A percentile compares a stretch with the other conserved stretches of the same genome.
phyloP scores from a whole-genome alignment of 1,284 basidiomycete species.

The Wolfiporia cocos region DNA sequence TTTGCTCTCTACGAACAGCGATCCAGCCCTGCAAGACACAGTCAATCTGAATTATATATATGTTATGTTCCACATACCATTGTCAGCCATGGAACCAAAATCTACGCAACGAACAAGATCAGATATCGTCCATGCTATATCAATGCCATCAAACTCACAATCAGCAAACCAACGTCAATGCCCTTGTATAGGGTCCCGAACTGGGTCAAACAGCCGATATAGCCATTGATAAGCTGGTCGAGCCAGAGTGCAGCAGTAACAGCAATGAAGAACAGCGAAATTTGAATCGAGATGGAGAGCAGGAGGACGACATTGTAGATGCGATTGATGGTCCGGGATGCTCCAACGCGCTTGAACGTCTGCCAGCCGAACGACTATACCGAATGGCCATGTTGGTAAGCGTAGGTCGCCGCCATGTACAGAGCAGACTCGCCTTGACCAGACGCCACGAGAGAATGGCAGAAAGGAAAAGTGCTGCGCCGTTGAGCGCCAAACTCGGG shows the following conservation, averaged over 20 bases:
- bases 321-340: constrained; percentile 66
- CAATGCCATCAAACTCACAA: constrained; percentile 37
- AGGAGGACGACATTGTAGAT: constrained; percentile 67
- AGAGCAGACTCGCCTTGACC: constrained; percentile 54
- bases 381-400: constrained; percentile 3
- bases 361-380: constrained; percentile 71
- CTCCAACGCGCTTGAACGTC: constrained; percentile 79
- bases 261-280: constrained; percentile 72
- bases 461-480: constrained; percentile 52
- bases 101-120: constrained; percentile 28
- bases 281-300: constrained; percentile 67
- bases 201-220: constrained; percentile 46
- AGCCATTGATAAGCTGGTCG: constrained; percentile 66
- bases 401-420: no score
- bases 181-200: constrained; percentile 46
- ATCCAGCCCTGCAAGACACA: constrained; percentile 56
- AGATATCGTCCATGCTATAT: constrained; percentile 6
- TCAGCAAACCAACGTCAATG: constrained; percentile 47
- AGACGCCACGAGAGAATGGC: constrained; percentile 66
- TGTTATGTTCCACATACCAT: constrained; percentile 40
- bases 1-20: constrained; percentile 60
- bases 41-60: constrained; percentile 1
- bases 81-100: constrained; percentile 64
- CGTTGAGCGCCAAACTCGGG: constrained; percentile 59
- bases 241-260: constrained; percentile 68